Evolutionary conservation across 495 filamentous ascomycete genomes (phyloP).

Genomic region (Xylaria telfairii): DNA sequence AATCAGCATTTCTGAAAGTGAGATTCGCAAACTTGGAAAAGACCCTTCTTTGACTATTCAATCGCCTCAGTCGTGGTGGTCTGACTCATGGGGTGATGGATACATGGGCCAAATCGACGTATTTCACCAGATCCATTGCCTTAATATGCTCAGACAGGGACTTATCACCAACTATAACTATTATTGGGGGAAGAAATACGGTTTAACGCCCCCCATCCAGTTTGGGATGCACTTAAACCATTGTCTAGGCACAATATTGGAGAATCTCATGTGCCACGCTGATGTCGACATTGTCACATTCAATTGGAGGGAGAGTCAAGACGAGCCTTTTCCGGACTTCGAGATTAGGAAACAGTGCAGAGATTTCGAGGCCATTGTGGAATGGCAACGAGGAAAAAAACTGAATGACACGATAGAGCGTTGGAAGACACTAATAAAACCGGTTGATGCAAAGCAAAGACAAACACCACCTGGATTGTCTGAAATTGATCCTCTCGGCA

Average conservation of each 20-base stretch:
- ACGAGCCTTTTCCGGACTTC: slow-evolving; percentile 43
- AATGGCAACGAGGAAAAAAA: slow-evolving; percentile 29
- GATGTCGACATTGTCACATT: slow-evolving; percentile 36
- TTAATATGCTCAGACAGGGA: slow-evolving; percentile 34
- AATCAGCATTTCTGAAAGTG: slow-evolving; percentile 25
- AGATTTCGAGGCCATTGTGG: slow-evolving; percentile 34
- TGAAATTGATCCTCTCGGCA: not conserved
- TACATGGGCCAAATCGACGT: slow-evolving; percentile 36
- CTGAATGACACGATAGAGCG: not conserved
- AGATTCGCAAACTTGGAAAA: slow-evolving; percentile 36
- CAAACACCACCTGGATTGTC: not conserved
- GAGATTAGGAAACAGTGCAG: slow-evolving; percentile 36
- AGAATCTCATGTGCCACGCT: slow-evolving; percentile 36
- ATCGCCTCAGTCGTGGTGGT: slow-evolving; percentile 28
- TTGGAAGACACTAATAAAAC: not conserved
- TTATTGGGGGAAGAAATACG: slow-evolving; percentile 18
- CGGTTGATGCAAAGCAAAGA: not conserved
- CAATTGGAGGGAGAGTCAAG: slow-evolving; percentile 37
- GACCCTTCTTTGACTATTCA: slow-evolving; percentile 33
- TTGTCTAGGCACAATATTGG: slow-evolving; percentile 36
- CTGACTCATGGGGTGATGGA: slow-evolving; percentile 33
- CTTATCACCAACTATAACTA: slow-evolving; percentile 35
- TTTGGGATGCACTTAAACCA: slow-evolving; percentile 28
- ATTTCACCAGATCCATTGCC: slow-evolving; percentile 37
- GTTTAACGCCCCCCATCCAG: not conserved